Base-by-base conservation (phyloP, 495 filamentous ascomycete species). In the Symbiotaphrina buchneri region DNA sequence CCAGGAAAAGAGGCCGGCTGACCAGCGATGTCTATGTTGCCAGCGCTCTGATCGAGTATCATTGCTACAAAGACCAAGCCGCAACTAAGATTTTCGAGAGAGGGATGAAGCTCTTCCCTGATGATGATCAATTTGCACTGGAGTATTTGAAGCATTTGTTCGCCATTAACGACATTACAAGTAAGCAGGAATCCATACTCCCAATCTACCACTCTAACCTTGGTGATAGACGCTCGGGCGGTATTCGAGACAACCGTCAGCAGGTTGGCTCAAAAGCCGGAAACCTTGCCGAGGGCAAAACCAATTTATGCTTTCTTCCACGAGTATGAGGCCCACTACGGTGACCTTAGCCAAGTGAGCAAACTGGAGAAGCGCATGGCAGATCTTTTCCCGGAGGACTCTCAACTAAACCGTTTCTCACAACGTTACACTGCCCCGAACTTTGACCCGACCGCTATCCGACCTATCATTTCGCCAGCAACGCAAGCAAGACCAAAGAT, bases 131-230 rank as follows among this genome's bases (percentile, higher is more conserved):
- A 30, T 95, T 93, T 51, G 74, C 83, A 5, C 59, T 95, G 22
- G 83, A 92, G 46, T 93, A 95, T 43, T 54, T 95, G 44, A 94
- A 93, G 53, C 83, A 93, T 54, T 59, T 95, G 28, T 70, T 94
- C 35, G 69, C 75, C 15, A 74, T 75, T 40, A 85, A 90, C 37
- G 87, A 97, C 49, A 71, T 79, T 29, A 92, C 77, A 27, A 95
- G 82, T 91, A 63, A 66, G 81, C 63, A 13, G 18, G 28, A 6
- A 10, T 37, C 35, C 21, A 18, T 18, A 15, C 33, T 41, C 32
- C 31, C 21, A 18, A 26, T 14, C 11, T 34, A 14, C 6, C 30
- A 28, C 38, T 29, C 40, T 32, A 5, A 21, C 30, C 19, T 27
- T 8, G 27, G n/a, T 18, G 26, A 10, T 41, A 92, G 82, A 97